Base-by-base conservation (phyloP, 352 stramenopile genomes). In the Globisporangium echinulatum region DNA sequence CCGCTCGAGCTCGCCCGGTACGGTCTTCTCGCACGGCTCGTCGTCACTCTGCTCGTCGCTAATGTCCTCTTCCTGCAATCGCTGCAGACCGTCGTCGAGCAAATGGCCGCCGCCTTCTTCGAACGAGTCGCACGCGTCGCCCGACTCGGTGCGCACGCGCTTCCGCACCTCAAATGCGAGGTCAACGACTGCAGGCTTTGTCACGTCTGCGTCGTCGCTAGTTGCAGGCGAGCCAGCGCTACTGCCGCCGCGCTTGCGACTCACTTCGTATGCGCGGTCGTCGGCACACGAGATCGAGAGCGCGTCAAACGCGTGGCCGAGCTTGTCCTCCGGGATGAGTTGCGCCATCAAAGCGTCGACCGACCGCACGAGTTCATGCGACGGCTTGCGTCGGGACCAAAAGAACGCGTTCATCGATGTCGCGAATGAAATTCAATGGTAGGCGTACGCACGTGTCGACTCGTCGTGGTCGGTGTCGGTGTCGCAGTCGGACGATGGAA, bases 341-440 rank as follows among this genome's bases (percentile, higher is more conserved):
- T 85, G 70, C 17, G 61, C 58, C 42, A 92, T 63, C 38, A 87
- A 67, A 52, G 74, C 72, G 59, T 92, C 82, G 37, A 88, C 77
- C 6, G 75, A 79, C 58, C 78, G 79, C 62, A 92, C 80, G 59
- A 92, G 72, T 61, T 92, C 82, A 52, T 80, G 81, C 13, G 78
- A 86, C 43, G 82, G 77, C 66, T 89, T 88, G 13, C 80, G 63
- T 11, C 79, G 74, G 9, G 79, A 74, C 79, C 82, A 92, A 62
- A 92, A 90, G 68, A 92, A 92, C 7, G 82, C 82, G 69, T 91
- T 91, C 74, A 92, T 63, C 42, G 55, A 10, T 25, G 19, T 1
- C 50, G 49, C 46, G 36, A 61, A 54, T 54, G 14, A 54, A 57
- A 62, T 57, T 56, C 11, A 11, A 50, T n/a, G 46, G 38, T 39